Evolutionary conservation across 495 filamentous ascomycete species (phyloP).

Genomic region (Thermothielavioides terrestris): DNA sequence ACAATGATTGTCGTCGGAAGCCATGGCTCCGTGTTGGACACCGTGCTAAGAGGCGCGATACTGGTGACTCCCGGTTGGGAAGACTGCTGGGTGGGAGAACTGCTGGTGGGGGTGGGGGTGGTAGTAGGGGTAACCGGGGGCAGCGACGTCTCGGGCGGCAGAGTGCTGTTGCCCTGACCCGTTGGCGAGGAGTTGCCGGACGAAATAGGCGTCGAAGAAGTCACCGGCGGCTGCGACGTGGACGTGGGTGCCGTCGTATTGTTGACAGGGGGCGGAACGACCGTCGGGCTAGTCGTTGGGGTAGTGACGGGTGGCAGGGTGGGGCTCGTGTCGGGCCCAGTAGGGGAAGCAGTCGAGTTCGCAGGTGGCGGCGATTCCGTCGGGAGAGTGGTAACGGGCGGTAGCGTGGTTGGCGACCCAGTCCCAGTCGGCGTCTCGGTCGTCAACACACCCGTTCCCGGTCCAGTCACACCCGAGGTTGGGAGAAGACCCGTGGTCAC

Average conservation of each 20-base stretch:
- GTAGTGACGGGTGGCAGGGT: neutral
- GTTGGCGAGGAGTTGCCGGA: neutral
- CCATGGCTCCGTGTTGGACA: conserved; percentile 33
- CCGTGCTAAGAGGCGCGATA: conserved; percentile 30
- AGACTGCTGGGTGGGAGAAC: neutral
- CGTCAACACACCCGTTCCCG: neutral
- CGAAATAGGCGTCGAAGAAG: neutral
- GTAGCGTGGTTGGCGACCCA: neutral
- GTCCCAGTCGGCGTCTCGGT: neutral
- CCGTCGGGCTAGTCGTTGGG: neutral
- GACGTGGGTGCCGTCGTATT: neutral
- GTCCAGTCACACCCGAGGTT: conserved; percentile 2
- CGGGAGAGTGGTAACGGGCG: neutral
- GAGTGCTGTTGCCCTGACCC: neutral
- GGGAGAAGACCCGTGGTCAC: neutral
- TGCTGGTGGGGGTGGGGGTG: neutral
- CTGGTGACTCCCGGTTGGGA: conserved; percentile 24
- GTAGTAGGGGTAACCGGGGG: neutral
- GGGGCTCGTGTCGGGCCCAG: neutral
- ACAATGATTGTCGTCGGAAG: conserved; percentile 38
- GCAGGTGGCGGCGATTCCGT: neutral
- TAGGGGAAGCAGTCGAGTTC: neutral
- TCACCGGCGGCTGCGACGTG: neutral
- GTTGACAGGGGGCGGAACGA: too few relatives aligned
- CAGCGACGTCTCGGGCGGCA: neutral